phyloP scores from a whole-genome alignment of 1,284 basidiomycete genomes.

The Vanrija sp. region DNA sequence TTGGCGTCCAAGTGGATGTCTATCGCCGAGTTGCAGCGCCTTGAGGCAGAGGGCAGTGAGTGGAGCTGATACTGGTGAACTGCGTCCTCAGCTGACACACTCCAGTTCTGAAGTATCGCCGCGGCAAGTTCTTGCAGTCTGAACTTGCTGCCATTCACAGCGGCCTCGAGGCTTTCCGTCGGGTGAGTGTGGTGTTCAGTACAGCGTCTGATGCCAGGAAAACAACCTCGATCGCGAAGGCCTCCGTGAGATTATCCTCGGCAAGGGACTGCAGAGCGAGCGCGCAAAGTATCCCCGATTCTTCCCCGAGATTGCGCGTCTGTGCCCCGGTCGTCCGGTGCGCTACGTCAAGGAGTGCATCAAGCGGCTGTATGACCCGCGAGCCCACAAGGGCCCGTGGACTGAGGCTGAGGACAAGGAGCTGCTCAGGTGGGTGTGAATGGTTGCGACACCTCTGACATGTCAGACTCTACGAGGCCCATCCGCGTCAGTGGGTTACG shows the following conservation, averaged over 20 bases:
- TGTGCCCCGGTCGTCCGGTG: constrained; percentile 38
- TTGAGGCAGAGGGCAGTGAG: constrained; percentile 39
- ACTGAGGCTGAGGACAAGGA: constrained; percentile 34
- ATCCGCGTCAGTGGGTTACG: constrained; percentile 35
- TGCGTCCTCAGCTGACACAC: constrained; percentile 1
- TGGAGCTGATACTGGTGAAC: not conserved
- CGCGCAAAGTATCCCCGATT: constrained; percentile 29
- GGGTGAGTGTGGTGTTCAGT: constrained; percentile 7
- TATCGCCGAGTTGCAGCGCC: constrained; percentile 22
- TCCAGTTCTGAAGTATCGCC: constrained; percentile 35
- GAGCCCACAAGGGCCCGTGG: constrained; percentile 39
- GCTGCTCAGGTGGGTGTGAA: constrained; percentile 26
- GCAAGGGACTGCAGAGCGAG: constrained; percentile 19
- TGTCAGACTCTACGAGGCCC: constrained; percentile 26
- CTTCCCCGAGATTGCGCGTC: constrained; percentile 36
- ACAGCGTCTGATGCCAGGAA: not conserved
- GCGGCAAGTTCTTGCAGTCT: constrained; percentile 29
- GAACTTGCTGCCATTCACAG: constrained; percentile 27
- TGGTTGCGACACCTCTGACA: not conserved
- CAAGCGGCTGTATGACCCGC: constrained; percentile 36
- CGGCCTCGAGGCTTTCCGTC: constrained; percentile 25
- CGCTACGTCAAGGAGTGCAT: constrained; percentile 36
- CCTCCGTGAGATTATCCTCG: constrained; percentile 31
- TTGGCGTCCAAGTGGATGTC: constrained; percentile 29
- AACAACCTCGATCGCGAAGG: constrained; percentile 17